These are phyloP conservation scores for Epicoccum sorghinum DNA, from an alignment of 2,329 filamentous ascomycete genomes.

Conservation along the genomic window DNA sequence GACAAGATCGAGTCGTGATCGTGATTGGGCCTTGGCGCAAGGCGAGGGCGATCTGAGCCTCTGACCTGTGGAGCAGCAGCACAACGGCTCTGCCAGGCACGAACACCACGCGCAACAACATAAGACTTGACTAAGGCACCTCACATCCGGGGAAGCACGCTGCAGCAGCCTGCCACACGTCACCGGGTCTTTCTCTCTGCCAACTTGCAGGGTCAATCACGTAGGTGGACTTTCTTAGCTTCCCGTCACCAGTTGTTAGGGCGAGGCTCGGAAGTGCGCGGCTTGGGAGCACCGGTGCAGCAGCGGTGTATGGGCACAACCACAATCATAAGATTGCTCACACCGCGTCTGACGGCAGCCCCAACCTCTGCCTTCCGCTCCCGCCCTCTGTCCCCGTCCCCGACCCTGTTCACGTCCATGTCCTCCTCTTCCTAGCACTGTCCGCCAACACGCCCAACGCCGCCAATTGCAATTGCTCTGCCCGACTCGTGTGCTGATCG, in stretches of 20 bases:
- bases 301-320: conserved; percentile 1
- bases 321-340: conserved; percentile 8
- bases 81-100: conserved; percentile 10
- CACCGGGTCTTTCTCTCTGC: neutral
- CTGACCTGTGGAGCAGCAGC: conserved; percentile 14
- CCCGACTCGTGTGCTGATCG: conserved; percentile 14
- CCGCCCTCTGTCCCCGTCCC: neutral
- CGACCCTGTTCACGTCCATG: neutral
- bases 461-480: conserved; percentile 11
- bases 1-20: conserved; percentile 1
- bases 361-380: conserved; percentile 7
- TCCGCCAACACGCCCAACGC: neutral
- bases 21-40: conserved; percentile 15
- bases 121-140: neutral
- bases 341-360: conserved; percentile 5
- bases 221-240: conserved; percentile 18
- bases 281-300: conserved; percentile 6
- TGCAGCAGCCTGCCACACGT: neutral
- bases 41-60: conserved; percentile 1
- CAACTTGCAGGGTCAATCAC: conserved; percentile 10
- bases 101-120: neutral
- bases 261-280: conserved; percentile 14
- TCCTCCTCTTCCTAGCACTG: neutral
- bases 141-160: conserved; percentile 2
- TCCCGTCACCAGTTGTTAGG: neutral